A percentile compares a stretch with the other conserved stretches of the same genome.
These are phyloP conservation scores for Phytophthora pisi DNA, from an alignment of 352 stramenopile genomes.

Conservation along the genomic window DNA sequence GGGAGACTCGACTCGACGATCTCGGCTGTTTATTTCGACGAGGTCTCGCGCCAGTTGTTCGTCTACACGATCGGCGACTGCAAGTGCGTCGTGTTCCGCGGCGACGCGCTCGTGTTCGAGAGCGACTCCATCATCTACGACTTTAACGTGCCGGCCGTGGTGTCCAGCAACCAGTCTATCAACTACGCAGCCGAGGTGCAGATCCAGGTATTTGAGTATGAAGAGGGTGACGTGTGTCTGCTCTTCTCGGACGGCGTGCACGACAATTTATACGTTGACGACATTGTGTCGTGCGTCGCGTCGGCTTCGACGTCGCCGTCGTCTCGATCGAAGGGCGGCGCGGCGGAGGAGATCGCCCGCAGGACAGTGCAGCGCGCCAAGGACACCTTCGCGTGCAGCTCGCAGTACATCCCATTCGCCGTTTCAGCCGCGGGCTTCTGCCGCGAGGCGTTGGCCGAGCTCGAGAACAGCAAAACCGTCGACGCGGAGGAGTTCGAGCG, in stretches of 20 bases:
- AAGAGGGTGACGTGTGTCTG: conserved; percentile 79
- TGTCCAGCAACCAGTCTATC: conserved; percentile 86
- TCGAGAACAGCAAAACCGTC: conserved; percentile 70
- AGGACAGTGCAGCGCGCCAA: conserved; percentile 71
- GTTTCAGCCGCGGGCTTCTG: conserved; percentile 86
- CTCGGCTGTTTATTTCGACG: conserved; percentile 82
- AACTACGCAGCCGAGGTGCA: conserved; percentile 78
- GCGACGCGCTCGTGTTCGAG: conserved; percentile 74
- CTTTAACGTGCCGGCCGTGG: conserved; percentile 89
- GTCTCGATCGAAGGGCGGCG: conserved; percentile 34
- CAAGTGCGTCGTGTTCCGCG: conserved; percentile 84
- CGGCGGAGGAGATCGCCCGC: conserved; percentile 80
- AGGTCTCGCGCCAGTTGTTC: conserved; percentile 72
- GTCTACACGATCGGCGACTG: conserved; percentile 89
- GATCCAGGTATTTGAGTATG: conserved; percentile 76
- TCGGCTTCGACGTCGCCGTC: conserved; percentile 19
- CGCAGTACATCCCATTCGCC: conserved; percentile 86
- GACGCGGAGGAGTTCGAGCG: conserved; percentile 68
- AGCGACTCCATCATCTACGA: conserved; percentile 92
- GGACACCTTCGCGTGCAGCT: conserved; percentile 66
- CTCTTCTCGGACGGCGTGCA: conserved; percentile 89
- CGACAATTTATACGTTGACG: conserved; percentile 88
- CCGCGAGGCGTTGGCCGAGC: conserved; percentile 74
- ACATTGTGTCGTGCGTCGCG: conserved; percentile 67
- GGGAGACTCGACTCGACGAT: conserved; percentile 85